These are phyloP conservation scores for Coemansia brasiliensis DNA, from an alignment of 192 early-diverging fungal genomes.

Conservation along the genomic window DNA sequence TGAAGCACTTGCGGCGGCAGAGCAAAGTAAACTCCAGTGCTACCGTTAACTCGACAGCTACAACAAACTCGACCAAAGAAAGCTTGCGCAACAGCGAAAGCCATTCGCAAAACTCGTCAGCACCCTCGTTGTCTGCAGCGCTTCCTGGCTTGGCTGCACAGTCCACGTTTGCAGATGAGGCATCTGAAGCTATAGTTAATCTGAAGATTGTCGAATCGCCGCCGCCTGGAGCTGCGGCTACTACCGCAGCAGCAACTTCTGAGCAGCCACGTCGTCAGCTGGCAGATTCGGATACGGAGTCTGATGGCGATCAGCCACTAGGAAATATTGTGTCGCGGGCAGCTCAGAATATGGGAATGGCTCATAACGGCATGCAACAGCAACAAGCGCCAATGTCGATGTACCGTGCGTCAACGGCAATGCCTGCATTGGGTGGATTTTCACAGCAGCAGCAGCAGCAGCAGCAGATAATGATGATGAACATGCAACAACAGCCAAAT, in stretches of 20 bases:
- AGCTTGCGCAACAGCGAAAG: conserved; percentile 28
- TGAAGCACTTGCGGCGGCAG: conserved; percentile 13
- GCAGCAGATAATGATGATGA: conserved; percentile 15
- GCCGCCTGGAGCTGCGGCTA: conserved; percentile 14
- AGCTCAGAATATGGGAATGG: conserved; percentile 21
- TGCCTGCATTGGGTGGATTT: conserved; percentile 19
- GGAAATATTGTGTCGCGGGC: conserved; percentile 34
- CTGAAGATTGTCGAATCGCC: conserved; percentile 44
- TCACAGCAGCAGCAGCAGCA: conserved; percentile 22
- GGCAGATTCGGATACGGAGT: conserved; percentile 42
- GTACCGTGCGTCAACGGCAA: conserved; percentile 39
- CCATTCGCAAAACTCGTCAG: conserved; percentile 40
- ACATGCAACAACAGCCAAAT: conserved; percentile 20
- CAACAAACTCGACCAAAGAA: conserved; percentile 36
- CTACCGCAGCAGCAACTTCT: conserved; percentile 1
- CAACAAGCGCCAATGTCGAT: conserved; percentile 28
- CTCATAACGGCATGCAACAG: conserved; percentile 16
- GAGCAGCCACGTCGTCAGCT: conserved; percentile 25
- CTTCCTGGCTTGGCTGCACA: conserved; percentile 17
- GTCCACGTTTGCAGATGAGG: conserved; percentile 48
- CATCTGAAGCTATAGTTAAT: conserved; percentile 44
- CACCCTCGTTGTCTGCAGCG: conserved; percentile 42
- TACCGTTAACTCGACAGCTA: conserved; percentile 17
- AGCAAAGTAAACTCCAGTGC: conserved; percentile 6
- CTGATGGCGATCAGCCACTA: conserved; percentile 43